These are phyloP conservation scores for Fomitiporia mediterranea DNA, from an alignment of 1,284 basidiomycete species.

Conservation along the genomic window DNA sequence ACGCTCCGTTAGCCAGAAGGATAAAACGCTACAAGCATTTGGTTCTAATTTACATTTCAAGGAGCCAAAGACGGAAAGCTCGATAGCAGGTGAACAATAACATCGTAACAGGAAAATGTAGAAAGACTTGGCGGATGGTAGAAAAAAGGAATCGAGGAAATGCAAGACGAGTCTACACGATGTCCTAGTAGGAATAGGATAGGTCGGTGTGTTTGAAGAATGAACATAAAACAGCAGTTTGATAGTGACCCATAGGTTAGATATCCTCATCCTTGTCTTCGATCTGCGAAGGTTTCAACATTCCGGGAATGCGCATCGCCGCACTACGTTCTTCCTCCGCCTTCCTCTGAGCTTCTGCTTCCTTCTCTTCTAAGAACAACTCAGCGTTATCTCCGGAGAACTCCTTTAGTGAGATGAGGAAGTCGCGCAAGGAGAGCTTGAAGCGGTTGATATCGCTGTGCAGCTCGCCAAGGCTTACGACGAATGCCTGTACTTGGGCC, in stretches of 20 bases:
- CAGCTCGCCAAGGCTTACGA: conserved; percentile 79
- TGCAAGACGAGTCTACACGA: conserved; percentile 1
- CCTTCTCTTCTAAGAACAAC: conserved; percentile 93
- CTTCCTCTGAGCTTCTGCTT: conserved; percentile 70
- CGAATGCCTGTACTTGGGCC: conserved; percentile 74
- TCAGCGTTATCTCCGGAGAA: conserved; percentile 86
- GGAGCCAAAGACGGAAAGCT: conserved; percentile 1
- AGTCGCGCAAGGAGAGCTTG: conserved; percentile 92
- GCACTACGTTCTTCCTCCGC: conserved; percentile 80
- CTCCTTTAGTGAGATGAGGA: conserved; percentile 90
- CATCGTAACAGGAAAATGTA: too few relatives aligned
- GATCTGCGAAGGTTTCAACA: conserved; percentile 94
- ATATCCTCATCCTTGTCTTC: conserved; percentile 90
- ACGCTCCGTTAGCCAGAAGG: neutral
- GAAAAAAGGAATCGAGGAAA: neutral
- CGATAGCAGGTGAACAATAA: conserved; percentile 2
- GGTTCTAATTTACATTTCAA: conserved; percentile 4
- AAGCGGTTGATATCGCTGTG: conserved; percentile 89
- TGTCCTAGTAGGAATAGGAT: neutral
- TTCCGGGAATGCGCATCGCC: conserved; percentile 94
- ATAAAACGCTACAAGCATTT: conserved; percentile 6
- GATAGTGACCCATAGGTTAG: conserved; percentile 32
- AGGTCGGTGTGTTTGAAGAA: neutral
- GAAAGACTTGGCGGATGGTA: neutral
- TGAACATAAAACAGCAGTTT: neutral